These are phyloP conservation scores for Malassezia vespertilionis DNA, from an alignment of 1,284 basidiomycete genomes.

Conservation along the genomic window DNA sequence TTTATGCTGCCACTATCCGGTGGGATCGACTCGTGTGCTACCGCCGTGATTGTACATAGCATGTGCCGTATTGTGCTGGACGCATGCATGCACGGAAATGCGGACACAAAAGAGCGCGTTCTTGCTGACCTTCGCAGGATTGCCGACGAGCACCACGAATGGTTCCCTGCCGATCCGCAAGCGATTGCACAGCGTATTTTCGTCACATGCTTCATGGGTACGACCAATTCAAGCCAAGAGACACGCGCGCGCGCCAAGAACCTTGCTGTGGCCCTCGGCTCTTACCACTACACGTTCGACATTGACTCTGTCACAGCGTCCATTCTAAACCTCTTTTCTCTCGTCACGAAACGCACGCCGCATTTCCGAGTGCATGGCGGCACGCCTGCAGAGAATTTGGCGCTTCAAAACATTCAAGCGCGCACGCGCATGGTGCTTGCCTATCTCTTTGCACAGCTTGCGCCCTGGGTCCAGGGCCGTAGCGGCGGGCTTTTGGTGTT, in stretches of 20 bases:
- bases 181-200: constrained; percentile 81
- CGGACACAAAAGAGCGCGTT: constrained; percentile 63
- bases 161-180: constrained; percentile 69
- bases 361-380: constrained; percentile 83
- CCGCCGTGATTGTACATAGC: constrained; percentile 83
- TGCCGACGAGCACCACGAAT: constrained; percentile 64
- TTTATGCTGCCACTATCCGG: constrained; percentile 94
- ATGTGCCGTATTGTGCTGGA: constrained; percentile 85
- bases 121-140: constrained; percentile 83
- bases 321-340: constrained; percentile 67
- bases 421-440: constrained; percentile 88
- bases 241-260: constrained; percentile 76
- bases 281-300: constrained; percentile 78
- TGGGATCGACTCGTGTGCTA: constrained; percentile 96
- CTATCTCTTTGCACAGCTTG: constrained; percentile 89
- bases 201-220: constrained; percentile 99
- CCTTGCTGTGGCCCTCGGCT: constrained; percentile 64
- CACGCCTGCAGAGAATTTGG: constrained; percentile 75
- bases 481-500: constrained; percentile 79
- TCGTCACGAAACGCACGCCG: constrained; percentile 72
- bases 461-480: constrained; percentile 81
- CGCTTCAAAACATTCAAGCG: constrained; percentile 95
- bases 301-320: constrained; percentile 86
- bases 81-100: constrained; percentile 52
- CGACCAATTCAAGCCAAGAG: constrained; percentile 80